phyloP scores from a whole-genome alignment of 371 early-diverging fungal genomes.

The Racocetra persica region DNA sequence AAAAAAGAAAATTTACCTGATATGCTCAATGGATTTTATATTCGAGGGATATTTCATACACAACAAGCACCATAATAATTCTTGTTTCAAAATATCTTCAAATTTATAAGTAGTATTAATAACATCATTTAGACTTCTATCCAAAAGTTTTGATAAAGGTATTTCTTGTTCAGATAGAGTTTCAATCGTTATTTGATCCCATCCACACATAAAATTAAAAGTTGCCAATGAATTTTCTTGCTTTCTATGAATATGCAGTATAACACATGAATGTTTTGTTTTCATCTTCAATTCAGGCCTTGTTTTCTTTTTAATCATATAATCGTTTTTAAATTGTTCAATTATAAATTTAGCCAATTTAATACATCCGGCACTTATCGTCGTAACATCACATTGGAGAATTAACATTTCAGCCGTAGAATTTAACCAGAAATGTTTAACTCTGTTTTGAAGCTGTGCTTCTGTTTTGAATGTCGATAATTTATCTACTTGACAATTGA shows the following conservation, averaged over 20 bases:
- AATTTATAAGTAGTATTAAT: constrained; percentile 41
- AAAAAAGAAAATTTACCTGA: constrained; percentile 8
- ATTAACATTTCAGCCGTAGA: constrained; percentile 28
- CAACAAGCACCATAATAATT: constrained; percentile 43
- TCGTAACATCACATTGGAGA: constrained; percentile 42
- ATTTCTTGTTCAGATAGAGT: constrained; percentile 12
- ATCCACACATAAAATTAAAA: constrained; percentile 45
- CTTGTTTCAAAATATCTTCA: constrained; percentile 40
- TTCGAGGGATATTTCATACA: constrained; percentile 43
- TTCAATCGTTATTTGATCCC: constrained; percentile 44
- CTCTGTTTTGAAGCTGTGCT: constrained; percentile 34
- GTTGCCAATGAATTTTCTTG: neutral
- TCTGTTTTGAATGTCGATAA: constrained; percentile 43
- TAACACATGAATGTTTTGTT: constrained; percentile 42
- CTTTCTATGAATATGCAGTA: constrained; percentile 42
- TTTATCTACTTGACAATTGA: constrained; percentile 39
- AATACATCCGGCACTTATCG: constrained; percentile 40
- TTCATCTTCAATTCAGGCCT: neutral
- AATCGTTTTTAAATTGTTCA: constrained; percentile 42
- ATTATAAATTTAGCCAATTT: constrained; percentile 44
- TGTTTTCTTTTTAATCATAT: neutral
- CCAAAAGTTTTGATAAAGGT: constrained; percentile 28
- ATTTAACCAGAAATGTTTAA: constrained; percentile 42
- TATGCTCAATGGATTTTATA: constrained; percentile 17
- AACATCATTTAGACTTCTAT: constrained; percentile 17